These are phyloP conservation scores for Fusarium nanum DNA, from an alignment of 2,329 filamentous ascomycete species.

Conservation along the genomic window DNA sequence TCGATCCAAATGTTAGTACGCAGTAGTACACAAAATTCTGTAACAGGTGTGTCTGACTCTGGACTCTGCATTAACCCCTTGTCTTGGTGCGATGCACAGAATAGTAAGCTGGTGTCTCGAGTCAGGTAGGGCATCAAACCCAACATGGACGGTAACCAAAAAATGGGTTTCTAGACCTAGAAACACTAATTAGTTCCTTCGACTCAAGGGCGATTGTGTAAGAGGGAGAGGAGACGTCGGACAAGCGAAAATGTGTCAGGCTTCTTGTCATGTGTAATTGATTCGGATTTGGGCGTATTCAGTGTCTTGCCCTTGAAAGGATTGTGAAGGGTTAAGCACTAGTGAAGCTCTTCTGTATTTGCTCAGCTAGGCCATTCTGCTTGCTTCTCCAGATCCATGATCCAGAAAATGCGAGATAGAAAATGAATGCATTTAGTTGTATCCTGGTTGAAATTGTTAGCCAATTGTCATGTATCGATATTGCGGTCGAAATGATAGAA, in stretches of 20 bases:
- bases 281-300: neutral
- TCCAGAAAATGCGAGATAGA: conserved; percentile 7
- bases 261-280: neutral
- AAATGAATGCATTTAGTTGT: neutral
- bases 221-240: neutral
- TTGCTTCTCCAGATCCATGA: conserved; percentile 8
- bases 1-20: conserved; percentile 2
- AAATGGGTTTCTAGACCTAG: neutral
- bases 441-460: neutral
- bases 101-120: conserved; percentile 21
- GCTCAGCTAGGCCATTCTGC: conserved; percentile 5
- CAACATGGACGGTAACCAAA: conserved; percentile 5
- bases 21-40: conserved; percentile 20
- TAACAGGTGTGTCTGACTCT: conserved; percentile 32
- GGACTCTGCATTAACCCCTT: conserved; percentile 27
- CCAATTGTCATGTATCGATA: conserved; percentile 15
- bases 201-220: neutral
- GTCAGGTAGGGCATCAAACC: conserved; percentile 34
- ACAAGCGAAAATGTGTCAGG: conserved; percentile 9
- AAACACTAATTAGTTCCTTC: conserved; percentile 5
- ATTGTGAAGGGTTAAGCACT: neutral
- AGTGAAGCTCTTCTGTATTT: conserved; percentile 1
- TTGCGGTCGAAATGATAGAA: neutral
- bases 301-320: neutral
- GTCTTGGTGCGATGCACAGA: conserved; percentile 9